phyloP scores from a whole-genome alignment of 208 protist genomes.

The Crithidia acanthocephali region DNA sequence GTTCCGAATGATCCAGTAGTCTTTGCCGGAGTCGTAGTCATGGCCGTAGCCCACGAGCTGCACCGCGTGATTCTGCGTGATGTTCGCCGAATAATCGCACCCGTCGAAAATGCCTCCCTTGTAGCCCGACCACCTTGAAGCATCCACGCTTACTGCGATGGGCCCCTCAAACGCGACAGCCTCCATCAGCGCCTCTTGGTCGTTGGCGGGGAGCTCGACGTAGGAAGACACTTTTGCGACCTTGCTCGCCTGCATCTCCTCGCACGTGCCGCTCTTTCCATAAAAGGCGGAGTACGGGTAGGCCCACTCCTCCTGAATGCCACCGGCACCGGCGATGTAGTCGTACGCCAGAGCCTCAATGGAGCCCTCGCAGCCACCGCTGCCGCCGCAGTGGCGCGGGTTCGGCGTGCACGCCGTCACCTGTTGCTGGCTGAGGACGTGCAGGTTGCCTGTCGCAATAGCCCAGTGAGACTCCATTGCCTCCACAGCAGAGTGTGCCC shows the following conservation, averaged over 20 bases:
- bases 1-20: slow-evolving; percentile 94
- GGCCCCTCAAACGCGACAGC: slow-evolving; percentile 68
- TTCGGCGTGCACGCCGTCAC: slow-evolving; percentile 92
- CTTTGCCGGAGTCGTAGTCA: slow-evolving; percentile 39
- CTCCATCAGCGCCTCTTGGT: slow-evolving; percentile 61
- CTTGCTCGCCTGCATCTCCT: slow-evolving; percentile 18
- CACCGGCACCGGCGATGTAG: slow-evolving; percentile 62
- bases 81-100: slow-evolving; percentile 66
- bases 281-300: slow-evolving; percentile 85
- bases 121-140: slow-evolving; percentile 70
- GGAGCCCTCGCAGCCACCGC: slow-evolving; percentile 82
- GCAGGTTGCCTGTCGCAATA: slow-evolving; percentile 59
- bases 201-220: slow-evolving; percentile 69
- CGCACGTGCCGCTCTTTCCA: slow-evolving; percentile 52
- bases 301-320: slow-evolving; percentile 58
- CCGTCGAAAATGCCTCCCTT: slow-evolving; percentile 70
- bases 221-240: slow-evolving; percentile 56
- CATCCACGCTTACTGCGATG: slow-evolving; percentile 86
- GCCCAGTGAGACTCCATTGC: slow-evolving; percentile 80
- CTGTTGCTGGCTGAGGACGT: slow-evolving; percentile 91
- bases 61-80: slow-evolving; percentile 86
- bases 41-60: slow-evolving; percentile 88
- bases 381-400: slow-evolving; percentile 54
- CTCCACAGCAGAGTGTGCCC: slow-evolving; percentile 66
- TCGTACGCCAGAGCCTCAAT: slow-evolving; percentile 78